Base-by-base conservation (phyloP, 805 yeast species). In the Nakazawaea populi region DNA sequence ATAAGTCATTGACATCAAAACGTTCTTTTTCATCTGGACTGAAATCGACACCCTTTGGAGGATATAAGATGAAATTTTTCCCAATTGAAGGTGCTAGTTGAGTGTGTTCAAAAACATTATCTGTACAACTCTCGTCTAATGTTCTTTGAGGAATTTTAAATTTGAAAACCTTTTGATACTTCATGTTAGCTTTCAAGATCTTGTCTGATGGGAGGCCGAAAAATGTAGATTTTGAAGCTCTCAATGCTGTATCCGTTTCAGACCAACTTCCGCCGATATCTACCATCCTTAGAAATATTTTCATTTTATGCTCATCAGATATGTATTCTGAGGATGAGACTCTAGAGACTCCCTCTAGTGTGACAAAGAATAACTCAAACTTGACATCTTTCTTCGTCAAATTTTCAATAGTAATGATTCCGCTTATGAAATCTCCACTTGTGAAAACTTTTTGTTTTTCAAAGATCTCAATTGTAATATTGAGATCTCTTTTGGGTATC, bases 191-290 rank as follows among this genome's bases (percentile, higher is more conserved):
- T 40, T 63, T 59, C 8, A 82, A 61, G 1, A 71, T 55, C 54
- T 80, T 63, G 45, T 71, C 72, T 51, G 70, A 61, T 0, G 78
- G 73, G 6, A 82, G 61, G 0, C 85, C 86, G 8, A 29, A 28
- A 42, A 18, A 28, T 28, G 14, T 49, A 10, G 56, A 59, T 53
- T 68, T 71, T 6, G 49, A 34, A 14, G 61, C 55, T 43, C 64
- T 67, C 8, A 54, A 47, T 1, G 56, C 57, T 11, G 7, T 24
- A 31, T 42, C 34, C 9, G 34, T 11, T n/a, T 42, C 44, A 5
- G 83, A 75, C 74, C 73, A 72, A 47, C 67, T 61, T 1, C 85
- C 86, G 60, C 77, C 74, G 44, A 81, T 57, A 58, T 81, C 87
- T 46, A 80, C 76, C 85, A 80, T 81, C 55, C 79, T 74, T 47